These are phyloP conservation scores for Chamaecyparis obtusa DNA, from an alignment of 75 land plant species.

Conservation along the genomic window DNA sequence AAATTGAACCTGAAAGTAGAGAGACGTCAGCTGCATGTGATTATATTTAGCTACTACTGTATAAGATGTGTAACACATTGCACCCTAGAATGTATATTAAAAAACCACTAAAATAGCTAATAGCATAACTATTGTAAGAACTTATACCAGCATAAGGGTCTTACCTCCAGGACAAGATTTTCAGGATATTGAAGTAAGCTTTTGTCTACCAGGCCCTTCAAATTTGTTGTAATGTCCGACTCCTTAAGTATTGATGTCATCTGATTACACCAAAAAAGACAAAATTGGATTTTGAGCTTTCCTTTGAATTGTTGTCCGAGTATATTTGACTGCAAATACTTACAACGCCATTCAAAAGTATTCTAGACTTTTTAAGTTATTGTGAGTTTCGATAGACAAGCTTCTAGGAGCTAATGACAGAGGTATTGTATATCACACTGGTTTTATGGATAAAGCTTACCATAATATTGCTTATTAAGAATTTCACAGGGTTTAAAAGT, in stretches of 20 bases:
- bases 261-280: background rate
- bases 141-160: background rate
- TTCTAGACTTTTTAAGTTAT: background rate
- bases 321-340: background rate
- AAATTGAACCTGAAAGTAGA: background rate
- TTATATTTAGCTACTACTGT: background rate
- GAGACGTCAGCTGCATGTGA: background rate
- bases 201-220: background rate
- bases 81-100: background rate
- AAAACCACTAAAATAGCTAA: background rate
- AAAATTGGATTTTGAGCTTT: background rate
- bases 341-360: background rate
- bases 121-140: background rate
- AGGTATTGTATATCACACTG: background rate
- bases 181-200: background rate
- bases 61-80: background rate
- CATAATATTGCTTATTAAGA: background rate
- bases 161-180: background rate
- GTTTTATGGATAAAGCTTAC: background rate
- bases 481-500: background rate
- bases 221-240: background rate
- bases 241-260: background rate
- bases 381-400: background rate
- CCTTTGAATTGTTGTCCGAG: background rate
- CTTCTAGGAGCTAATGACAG: background rate